These are phyloP conservation scores for Bryoerythrophyllum caledonicum DNA, from an alignment of 225 moss, liverwort and hornwort species.

Conservation along the genomic window DNA sequence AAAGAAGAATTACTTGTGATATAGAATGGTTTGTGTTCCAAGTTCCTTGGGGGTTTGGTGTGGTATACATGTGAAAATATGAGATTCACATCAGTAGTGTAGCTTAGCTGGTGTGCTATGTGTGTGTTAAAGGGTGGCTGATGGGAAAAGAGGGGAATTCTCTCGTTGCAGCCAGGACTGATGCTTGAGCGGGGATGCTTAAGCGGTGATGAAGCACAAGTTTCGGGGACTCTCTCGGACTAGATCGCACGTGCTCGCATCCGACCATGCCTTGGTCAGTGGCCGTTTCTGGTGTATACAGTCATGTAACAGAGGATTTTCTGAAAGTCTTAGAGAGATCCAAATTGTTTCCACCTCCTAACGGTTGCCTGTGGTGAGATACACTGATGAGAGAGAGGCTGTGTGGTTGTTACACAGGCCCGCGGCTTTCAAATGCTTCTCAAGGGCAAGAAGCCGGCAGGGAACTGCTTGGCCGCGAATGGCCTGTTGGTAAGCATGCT, in stretches of 20 bases:
- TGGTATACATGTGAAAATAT: slow-evolving; percentile 12
- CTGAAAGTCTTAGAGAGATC: slow-evolving; percentile 13
- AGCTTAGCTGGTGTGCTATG: slow-evolving; percentile 4
- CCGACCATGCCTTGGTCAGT: slow-evolving; percentile 43
- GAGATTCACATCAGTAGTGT: slow-evolving; percentile 16
- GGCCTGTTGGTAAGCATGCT: slow-evolving; percentile 39
- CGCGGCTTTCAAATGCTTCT: slow-evolving; percentile 23
- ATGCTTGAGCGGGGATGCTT: slow-evolving; percentile 34
- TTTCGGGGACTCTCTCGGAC: slow-evolving; percentile 23
- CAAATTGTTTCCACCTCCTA: slow-evolving; percentile 9
- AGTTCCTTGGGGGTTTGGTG: slow-evolving; percentile 12
- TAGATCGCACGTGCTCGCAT: slow-evolving; percentile 32
- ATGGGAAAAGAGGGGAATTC: slow-evolving; percentile 26
- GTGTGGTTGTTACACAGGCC: slow-evolving; percentile 41
- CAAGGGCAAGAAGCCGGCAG: slow-evolving; percentile 12
- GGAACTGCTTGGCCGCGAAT: slow-evolving; percentile 10
- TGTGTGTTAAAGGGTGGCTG: slow-evolving; percentile 27
- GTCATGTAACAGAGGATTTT: slow-evolving; percentile 23
- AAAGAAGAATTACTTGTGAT: slow-evolving; percentile 4
- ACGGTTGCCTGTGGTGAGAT: slow-evolving; percentile 21
- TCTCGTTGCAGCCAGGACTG: slow-evolving; percentile 41
- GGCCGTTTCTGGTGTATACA: slow-evolving; percentile 22
- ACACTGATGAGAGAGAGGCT: slow-evolving; percentile 33
- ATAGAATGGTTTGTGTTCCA: slow-evolving; percentile 2
- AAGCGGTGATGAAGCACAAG: slow-evolving; percentile 33